Evolutionary conservation across 2,329 filamentous ascomycete species (phyloP), one percentile per base, ranked within the genome.

Genomic region (Esteya vermicola): DNA sequence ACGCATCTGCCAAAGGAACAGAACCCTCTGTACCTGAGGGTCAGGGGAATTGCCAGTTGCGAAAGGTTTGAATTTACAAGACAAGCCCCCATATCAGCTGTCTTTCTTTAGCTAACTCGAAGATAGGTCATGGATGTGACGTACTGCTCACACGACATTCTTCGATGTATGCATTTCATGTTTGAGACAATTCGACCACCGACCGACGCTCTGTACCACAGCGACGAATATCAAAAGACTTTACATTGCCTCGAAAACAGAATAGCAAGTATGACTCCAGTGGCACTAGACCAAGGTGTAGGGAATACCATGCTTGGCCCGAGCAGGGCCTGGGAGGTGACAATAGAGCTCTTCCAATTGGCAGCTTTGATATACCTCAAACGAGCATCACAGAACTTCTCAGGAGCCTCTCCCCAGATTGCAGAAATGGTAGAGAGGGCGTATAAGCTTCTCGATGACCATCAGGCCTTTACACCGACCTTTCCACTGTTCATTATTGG

Each of bases 361-460:
- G 39, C 33, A 16, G 34, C 39, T 33, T 34, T 41, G 6, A 41
- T 41, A 26, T 41, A 41, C 33, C 33, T 41, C n/a, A 27, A 41
- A 18, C 32, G 39, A 14, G 39, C 33, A 26, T 33, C 39, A 34
- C 33, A 34, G 19, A 41, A 41, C 33, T 41, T 41, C 33, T 36
- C 39, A 20, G 39, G 39, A 19, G 6, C n/a, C n/a, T 41, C 39
- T 9, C 34, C 33, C 14, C 33, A 37, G 33, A 37, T 41, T 21
- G 39, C 32, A 12, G 33, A 26, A 20, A 36, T 41, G 27, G 28
- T 37, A 2, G 39, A 36, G 33, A 41, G 22, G 33, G 39, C 39
- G 27, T 22, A 31, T 41, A 16, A 7, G 14, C 33, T 41, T 36
- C 27, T 36, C 21, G 28, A 28, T 22, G 33, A 23, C 5, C 16